These are phyloP conservation scores for Phoma sp. DNA, from an alignment of 2,329 filamentous ascomycete genomes.

Conservation along the genomic window DNA sequence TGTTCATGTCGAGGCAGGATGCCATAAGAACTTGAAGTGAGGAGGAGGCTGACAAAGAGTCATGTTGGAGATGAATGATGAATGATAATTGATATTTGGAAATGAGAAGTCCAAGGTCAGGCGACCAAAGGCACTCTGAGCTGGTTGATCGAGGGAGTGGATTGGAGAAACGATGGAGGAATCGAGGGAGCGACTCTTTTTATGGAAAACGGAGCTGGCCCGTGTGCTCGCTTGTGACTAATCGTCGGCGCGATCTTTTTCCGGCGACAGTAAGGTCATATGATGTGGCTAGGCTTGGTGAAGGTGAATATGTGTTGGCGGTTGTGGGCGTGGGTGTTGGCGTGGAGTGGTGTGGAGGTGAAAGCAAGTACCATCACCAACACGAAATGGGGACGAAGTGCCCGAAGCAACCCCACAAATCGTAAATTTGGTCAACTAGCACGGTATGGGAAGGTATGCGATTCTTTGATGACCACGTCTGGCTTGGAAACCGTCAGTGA, in stretches of 20 bases:
- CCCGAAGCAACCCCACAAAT: conserved; percentile 10
- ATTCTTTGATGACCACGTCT: not conserved
- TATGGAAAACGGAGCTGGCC: not conserved
- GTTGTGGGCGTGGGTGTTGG: too few species aligned
- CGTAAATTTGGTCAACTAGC: not conserved
- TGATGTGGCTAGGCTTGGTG: not conserved
- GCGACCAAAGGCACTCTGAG: not conserved
- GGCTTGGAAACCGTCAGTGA: not conserved
- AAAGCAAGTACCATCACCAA: not conserved
- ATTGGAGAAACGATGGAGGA: not conserved
- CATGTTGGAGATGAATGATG: not conserved
- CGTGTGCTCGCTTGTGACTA: not conserved
- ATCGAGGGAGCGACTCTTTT: not conserved
- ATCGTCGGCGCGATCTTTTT: not conserved
- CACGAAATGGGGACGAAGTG: not conserved
- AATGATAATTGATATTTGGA: too few species aligned
- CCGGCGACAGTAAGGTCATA: conserved; percentile 1
- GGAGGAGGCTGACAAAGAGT: not conserved
- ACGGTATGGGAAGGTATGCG: not conserved
- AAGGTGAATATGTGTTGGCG: not conserved
- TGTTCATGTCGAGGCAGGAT: conserved; percentile 2
- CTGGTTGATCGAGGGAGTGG: not conserved
- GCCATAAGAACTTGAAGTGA: conserved; percentile 6
- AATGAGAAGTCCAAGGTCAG: not conserved
- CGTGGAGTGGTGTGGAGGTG: not conserved